Conservation (phyloP, 441 rosid genomes). For the Euphorbia corollata region DNA sequence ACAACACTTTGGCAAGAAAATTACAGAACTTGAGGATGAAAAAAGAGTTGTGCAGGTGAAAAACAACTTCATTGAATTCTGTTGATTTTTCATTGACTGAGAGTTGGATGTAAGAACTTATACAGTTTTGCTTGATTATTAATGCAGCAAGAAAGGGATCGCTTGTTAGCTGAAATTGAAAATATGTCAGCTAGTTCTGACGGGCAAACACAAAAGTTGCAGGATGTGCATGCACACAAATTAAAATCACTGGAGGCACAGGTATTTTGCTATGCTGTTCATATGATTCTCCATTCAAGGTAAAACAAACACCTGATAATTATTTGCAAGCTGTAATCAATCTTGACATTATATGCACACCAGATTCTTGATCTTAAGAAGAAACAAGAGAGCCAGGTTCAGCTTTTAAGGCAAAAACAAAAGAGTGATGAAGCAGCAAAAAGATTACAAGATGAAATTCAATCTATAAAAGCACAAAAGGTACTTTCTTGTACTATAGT, state of each 20-base stretch:
- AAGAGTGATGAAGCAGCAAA: conserved; percentile 93
- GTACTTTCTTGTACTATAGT: conserved; percentile 26
- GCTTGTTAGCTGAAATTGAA: conserved; percentile 77
- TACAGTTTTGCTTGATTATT: conserved; percentile 14
- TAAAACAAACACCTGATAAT: background rate
- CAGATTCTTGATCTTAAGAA: conserved; percentile 89
- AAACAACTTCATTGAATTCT: conserved; percentile 18
- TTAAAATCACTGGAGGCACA: conserved; percentile 81
- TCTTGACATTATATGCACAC: conserved; percentile 14
- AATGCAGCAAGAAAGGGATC: conserved; percentile 87
- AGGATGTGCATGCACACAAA: conserved; percentile 76
- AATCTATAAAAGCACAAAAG: conserved; percentile 91
- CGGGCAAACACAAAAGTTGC: conserved; percentile 80
- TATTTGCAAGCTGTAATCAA: conserved; percentile 12
- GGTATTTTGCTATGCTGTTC: conserved; percentile 30
- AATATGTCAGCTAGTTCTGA: conserved; percentile 68
- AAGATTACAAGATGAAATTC: conserved; percentile 92
- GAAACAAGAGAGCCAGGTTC: conserved; percentile 95
- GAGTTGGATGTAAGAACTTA: background rate
- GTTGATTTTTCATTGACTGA: conserved; percentile 9
- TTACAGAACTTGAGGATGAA: conserved; percentile 84
- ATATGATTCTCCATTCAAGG: conserved; percentile 5
- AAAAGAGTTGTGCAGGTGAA: conserved; percentile 82
- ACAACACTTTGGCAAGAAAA: conserved; percentile 94
- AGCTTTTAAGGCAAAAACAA: conserved; percentile 88